Evolutionary conservation across 1,139 yeast genomes (phyloP).

Genomic region (Kazachstania sp.): DNA sequence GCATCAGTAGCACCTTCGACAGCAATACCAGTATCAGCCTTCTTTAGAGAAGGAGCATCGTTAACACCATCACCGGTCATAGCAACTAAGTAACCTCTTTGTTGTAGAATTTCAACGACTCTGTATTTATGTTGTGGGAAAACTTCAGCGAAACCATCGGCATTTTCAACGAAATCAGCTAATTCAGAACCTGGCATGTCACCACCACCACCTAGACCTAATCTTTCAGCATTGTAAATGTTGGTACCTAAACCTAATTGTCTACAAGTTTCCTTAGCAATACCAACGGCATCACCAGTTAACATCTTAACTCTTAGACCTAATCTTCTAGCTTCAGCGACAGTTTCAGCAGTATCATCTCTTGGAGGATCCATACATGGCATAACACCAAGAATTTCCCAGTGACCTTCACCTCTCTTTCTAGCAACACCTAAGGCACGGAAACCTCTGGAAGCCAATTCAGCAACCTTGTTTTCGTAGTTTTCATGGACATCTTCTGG

Average conservation of each 20-base stretch:
- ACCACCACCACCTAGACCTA: constrained; percentile 94
- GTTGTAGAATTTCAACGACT: constrained; percentile 39
- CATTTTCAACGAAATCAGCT: constrained; percentile 92
- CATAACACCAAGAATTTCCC: constrained; percentile 97
- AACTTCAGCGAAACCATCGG: constrained; percentile 96
- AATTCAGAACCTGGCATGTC: constrained; percentile 94
- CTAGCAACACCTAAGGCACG: constrained; percentile 97
- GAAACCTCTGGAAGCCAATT: constrained; percentile 97
- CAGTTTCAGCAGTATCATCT: constrained; percentile 96
- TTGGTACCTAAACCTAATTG: constrained; percentile 95
- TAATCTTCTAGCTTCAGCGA: constrained; percentile 82
- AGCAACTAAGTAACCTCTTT: constrained; percentile 92
- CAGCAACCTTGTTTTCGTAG: constrained; percentile 95
- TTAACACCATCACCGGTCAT: constrained; percentile 99
- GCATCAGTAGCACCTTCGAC: constrained; percentile 97
- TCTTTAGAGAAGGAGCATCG: constrained; percentile 93
- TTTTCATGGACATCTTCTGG: constrained; percentile 92
- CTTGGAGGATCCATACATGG: constrained; percentile 99
- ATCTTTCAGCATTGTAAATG: constrained; percentile 95
- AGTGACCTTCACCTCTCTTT: constrained; percentile 98
- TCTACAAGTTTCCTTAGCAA: constrained; percentile 97
- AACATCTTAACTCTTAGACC: constrained; percentile 97
- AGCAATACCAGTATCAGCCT: constrained; percentile 96
- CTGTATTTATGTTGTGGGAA: constrained; percentile 95
- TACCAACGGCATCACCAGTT: constrained; percentile 99